A percentile compares a stretch with the other conserved stretches of the same genome.
Conservation (phyloP, 306 rosid genomes). For the Elaeagnus macrophylla region DNA sequence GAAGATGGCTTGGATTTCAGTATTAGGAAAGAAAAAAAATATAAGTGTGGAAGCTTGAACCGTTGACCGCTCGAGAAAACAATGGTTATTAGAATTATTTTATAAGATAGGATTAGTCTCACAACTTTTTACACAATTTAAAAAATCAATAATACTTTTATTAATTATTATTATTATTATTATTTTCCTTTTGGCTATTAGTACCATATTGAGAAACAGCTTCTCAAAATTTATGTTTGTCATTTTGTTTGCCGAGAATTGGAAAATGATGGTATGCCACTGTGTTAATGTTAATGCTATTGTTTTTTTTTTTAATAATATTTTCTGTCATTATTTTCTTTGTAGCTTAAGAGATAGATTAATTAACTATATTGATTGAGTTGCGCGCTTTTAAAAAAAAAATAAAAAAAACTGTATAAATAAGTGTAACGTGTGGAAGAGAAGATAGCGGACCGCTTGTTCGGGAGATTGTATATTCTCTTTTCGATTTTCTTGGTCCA, state of each 20-base stretch:
- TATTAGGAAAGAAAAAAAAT: constrained; percentile 27
- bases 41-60: constrained; percentile 25
- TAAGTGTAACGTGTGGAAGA: constrained; percentile 35
- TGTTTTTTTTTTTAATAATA: too few species aligned
- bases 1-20: constrained; percentile 33
- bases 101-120: too few species aligned
- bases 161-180: too few species aligned
- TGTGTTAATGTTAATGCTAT: not conserved
- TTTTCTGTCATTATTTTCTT: too few species aligned
- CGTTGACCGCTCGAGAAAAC: constrained; percentile 43
- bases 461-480: constrained; percentile 20
- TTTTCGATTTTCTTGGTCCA: constrained; percentile 32
- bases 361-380: constrained; percentile 1
- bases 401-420: constrained; percentile 11
- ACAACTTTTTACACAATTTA: too few species aligned
- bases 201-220: too few species aligned
- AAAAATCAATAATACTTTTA: too few species aligned
- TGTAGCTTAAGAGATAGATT: too few species aligned
- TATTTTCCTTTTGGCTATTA: too few species aligned
- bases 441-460: constrained; percentile 35
- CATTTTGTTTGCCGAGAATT: constrained; percentile 29
- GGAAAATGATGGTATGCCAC: constrained; percentile 11
- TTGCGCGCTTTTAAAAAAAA: constrained; percentile 19
- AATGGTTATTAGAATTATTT: constrained; percentile 17
- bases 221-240: too few species aligned